Base-by-base conservation (phyloP, 2,329 filamentous ascomycete species). In the Fusarium sublunatum region DNA sequence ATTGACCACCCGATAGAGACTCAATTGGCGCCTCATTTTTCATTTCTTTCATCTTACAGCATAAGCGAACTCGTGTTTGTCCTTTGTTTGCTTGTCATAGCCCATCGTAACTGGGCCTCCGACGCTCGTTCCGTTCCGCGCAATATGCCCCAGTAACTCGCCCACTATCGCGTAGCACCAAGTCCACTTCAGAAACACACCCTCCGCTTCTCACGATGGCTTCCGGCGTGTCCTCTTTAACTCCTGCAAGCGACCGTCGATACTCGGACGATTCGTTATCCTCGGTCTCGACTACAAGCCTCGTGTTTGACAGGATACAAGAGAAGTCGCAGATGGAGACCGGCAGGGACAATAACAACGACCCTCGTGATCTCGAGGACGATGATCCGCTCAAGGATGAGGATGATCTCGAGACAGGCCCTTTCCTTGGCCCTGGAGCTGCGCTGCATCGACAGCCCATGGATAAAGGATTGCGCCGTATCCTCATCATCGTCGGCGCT, bases 211-310 rank as follows among this genome's bases (percentile, higher is more conserved):
- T 35, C 8, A 40, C 54, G 39, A 69, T 69, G 63, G 62, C 64
- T 34, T 54, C 60, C 15, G 60, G 52, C 51, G 58, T 63, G 36
- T 62, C 64, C 24, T 48, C 68, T 13, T 25, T 55, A 4, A 31
- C 43, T 31, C 58, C 58, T 26, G 61, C 65, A 13, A 40, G 43
- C 59, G 57, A 60, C 38, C 62, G 64, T 36, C 72, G 73, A 43
- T 58, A 56, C 41, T 86, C 85, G 50, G 77, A 77, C 70, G 84
- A 83, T 61, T 92, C 91, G 4, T 75, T 86, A 41, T 91, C 90
- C n/a, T 90, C 89, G 36, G 88, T 88, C n/a, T 95, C 91, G 31
- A 94, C 91, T 10, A 93, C 90, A 5, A 94, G 91, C 69, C 82
- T 95, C 12, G 86, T 95, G 50, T 91, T 95, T 73, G 91, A 95